Evolutionary conservation across 441 rosid genomes (phyloP).

Genomic region (Brassica hybrid): DNA sequence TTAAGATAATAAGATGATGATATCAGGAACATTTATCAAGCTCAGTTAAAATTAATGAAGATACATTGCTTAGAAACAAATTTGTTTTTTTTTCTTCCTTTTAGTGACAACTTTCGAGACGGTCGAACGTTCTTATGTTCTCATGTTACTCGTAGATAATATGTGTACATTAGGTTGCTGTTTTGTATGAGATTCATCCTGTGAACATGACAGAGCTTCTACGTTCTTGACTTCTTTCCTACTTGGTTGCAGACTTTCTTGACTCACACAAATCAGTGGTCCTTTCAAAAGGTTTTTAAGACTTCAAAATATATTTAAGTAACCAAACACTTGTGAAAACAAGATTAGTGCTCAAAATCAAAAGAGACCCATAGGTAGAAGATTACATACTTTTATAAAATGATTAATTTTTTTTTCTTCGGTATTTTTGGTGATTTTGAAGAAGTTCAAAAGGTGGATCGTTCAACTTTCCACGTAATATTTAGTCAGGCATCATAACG

Average conservation of each 20-base stretch:
- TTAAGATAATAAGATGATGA: neutral
- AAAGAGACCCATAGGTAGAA: neutral
- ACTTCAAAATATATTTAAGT: neutral
- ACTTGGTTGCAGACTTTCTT: neutral
- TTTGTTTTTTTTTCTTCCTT: neutral
- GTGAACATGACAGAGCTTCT: neutral
- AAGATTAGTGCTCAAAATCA: neutral
- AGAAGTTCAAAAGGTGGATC: neutral
- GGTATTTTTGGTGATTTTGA: no score
- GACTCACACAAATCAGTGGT: neutral
- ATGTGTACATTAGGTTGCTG: slow-evolving; percentile 11
- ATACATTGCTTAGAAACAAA: neutral
- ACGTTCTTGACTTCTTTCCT: neutral
- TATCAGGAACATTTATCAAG: no score
- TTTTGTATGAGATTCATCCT: slow-evolving; percentile 2
- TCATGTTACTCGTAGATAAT: slow-evolving; percentile 4
- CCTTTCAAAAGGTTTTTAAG: neutral
- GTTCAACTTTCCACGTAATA: neutral
- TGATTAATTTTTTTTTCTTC: no score
- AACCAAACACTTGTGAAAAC: neutral
- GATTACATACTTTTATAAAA: no score
- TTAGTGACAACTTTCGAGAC: neutral
- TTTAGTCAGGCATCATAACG: neutral
- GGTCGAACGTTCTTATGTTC: neutral
- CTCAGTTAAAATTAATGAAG: neutral